Percentiles rank a stretch among this genome's conserved stretches.
Conservation (phyloP, 2,329 filamentous ascomycete species). For the Hypoxylon rubiginosum region DNA sequence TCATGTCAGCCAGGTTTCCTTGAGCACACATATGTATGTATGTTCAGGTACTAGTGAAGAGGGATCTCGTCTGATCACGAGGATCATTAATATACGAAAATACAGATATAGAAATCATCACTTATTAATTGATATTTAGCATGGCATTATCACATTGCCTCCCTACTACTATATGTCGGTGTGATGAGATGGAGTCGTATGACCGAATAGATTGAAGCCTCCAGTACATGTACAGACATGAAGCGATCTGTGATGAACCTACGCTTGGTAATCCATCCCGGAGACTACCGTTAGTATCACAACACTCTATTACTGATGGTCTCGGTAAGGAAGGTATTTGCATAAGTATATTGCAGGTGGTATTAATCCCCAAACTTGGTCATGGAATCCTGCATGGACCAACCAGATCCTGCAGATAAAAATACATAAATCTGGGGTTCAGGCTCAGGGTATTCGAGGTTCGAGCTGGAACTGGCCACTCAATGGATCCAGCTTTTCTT, state of each 20-base stretch:
- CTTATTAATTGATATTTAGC: constrained; percentile 2
- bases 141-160: constrained; percentile 4
- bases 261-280: constrained; percentile 9
- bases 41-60: no score
- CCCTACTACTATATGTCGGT: constrained; percentile 2
- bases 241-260: neutral
- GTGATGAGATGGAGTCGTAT: constrained; percentile 26
- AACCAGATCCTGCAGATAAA: constrained; percentile 36
- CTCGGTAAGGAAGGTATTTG: constrained; percentile 15
- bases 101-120: neutral
- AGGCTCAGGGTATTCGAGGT: neutral
- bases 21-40: neutral
- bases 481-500: constrained; percentile 7
- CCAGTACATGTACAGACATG: neutral
- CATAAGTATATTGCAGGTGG: neutral
- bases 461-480: neutral
- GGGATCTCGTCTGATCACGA: neutral
- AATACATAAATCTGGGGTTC: constrained; percentile 33
- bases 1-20: no score
- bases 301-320: constrained; percentile 3
- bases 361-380: constrained; percentile 17
- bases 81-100: neutral
- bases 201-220: constrained; percentile 30
- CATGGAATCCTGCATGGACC: constrained; percentile 22
- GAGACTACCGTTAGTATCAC: constrained; percentile 23